Evolutionary conservation across 441 rosid species (phyloP), one percentile per base, ranked within the genome.

Genomic region (Capsella rubella): DNA sequence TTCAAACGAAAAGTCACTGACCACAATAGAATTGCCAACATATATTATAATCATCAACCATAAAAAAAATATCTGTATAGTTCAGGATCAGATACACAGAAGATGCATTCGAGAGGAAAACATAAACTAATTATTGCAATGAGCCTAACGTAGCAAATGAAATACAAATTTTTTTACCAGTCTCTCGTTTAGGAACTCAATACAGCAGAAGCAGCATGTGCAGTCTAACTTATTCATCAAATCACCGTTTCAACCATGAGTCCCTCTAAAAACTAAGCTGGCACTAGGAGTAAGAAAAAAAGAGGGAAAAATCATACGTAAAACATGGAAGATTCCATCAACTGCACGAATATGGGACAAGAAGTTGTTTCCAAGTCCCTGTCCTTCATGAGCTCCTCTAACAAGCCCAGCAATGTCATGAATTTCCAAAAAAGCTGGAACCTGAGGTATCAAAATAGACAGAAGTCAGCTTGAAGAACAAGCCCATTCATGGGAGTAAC

Each of bases 331-430:
- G 75, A 96, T 93, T 76, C 98, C 99, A 86, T 96, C 99, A 79
- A 96, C 99, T 0, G 99, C 99, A 61, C 98, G 97, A 58, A 96
- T 96, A 73, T 96, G 99, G 46, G 99, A 96, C 79, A 96, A 81
- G 85, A 96, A 96, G 83, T 75, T 93, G 84, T 96, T 96, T 74
- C 99, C 99, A 85, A 96, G 76, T 21, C 99, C 99, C 80, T 93
- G 97, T 39, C 99, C 99, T 84, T 88, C 71, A 79, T 96, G 99
- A 53, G 99, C 99, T 67, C 99, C 99, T 84, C 83, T 84, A 71
- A 96, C 98, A 18, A 96, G 85, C 65, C 99, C 98, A 79, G 98
- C 99, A 63, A 96, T 96, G 80, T 96, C 99, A 78, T 96, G 97
- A 59, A 96, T 96, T 87, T 96, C 99, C 78, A 96, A 76, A 84